A percentile compares a stretch with the other conserved stretches of the same genome.
These are phyloP conservation scores for Macadamia integrifolia DNA, from an alignment of 164 flowering plant species.

Conservation along the genomic window DNA sequence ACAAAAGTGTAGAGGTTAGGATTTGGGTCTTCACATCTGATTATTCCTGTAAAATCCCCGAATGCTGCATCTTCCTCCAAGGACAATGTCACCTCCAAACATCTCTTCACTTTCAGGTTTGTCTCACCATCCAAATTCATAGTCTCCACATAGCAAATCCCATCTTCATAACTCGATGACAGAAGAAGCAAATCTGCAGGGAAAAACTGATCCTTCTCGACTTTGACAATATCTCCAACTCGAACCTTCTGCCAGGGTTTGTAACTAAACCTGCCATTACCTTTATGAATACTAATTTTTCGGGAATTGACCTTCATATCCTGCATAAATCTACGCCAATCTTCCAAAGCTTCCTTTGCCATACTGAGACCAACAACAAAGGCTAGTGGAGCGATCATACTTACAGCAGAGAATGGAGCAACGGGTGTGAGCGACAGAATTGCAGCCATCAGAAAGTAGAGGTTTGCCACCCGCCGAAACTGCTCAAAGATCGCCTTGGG, in stretches of 20 bases:
- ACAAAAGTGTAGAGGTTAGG: conserved; percentile 70
- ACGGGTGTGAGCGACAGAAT: conserved; percentile 33
- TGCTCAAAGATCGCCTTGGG: conserved; percentile 49
- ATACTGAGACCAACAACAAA: conserved; percentile 46
- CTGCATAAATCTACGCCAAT: conserved; percentile 52
- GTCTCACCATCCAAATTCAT: conserved; percentile 91
- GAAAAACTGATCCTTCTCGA: conserved; percentile 75
- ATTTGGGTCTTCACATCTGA: conserved; percentile 84
- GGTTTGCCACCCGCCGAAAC: conserved; percentile 41
- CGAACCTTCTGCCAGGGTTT: conserved; percentile 57
- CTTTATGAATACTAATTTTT: conserved; percentile 49
- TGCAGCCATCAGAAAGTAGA: conserved; percentile 44
- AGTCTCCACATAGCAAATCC: conserved; percentile 87
- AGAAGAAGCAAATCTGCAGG: conserved; percentile 80
- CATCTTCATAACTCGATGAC: conserved; percentile 76
- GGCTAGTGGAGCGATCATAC: conserved; percentile 40
- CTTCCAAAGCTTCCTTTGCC: conserved; percentile 49
- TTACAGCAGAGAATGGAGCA: conserved; percentile 34
- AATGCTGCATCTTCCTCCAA: conserved; percentile 49
- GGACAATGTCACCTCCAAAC: conserved; percentile 48
- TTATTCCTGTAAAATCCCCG: conserved; percentile 45
- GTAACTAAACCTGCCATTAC: conserved; percentile 44
- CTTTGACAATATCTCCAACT: conserved; percentile 73
- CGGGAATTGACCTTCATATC: conserved; percentile 71
- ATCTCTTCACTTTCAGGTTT: conserved; percentile 73